phyloP scores from a whole-genome alignment of 2,329 filamentous ascomycete genomes.

The Graphiopsis chlorocephala region DNA sequence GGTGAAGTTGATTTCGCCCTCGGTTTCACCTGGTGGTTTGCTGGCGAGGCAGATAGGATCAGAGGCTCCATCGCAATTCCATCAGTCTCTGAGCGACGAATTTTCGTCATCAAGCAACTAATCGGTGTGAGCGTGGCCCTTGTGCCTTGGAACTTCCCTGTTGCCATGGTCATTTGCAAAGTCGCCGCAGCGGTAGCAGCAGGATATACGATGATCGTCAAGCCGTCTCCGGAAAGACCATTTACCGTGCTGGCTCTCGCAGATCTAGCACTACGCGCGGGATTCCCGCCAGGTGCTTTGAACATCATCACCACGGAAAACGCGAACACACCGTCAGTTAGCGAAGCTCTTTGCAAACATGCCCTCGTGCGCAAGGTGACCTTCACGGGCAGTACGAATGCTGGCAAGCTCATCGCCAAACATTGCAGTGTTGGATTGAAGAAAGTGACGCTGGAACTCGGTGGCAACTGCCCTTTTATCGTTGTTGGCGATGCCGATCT shows the following conservation, averaged over 20 bases:
- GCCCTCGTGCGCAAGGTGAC: conserved; percentile 69
- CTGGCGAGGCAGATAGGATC: conserved; percentile 61
- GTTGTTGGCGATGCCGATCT: conserved; percentile 42
- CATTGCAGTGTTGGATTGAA: conserved; percentile 48
- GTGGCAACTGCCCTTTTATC: conserved; percentile 58
- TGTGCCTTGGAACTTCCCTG: conserved; percentile 78
- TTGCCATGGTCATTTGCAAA: conserved; percentile 72
- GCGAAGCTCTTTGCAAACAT: conserved; percentile 64
- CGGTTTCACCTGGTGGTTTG: conserved; percentile 57
- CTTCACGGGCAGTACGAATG: conserved; percentile 71
- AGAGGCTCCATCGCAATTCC: conserved; percentile 60
- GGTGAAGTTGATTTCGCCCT: conserved; percentile 54
- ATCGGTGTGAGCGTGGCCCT: conserved; percentile 50
- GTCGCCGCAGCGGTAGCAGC: conserved; percentile 63
- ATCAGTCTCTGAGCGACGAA: conserved; percentile 59
- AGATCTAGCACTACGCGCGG: conserved; percentile 65
- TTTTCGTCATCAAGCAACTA: conserved; percentile 64
- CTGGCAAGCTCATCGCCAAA: conserved; percentile 50
- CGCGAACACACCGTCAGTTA: conserved; percentile 51
- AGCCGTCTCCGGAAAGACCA: conserved; percentile 56
- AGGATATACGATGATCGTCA: conserved; percentile 56
- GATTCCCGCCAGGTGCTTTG: conserved; percentile 72
- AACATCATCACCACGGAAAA: conserved; percentile 63
- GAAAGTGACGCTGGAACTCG: conserved; percentile 58
- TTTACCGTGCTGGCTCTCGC: conserved; percentile 58